Conservation (phyloP, 2,329 filamentous ascomycete species). For the Colletotrichum abscissum region DNA sequence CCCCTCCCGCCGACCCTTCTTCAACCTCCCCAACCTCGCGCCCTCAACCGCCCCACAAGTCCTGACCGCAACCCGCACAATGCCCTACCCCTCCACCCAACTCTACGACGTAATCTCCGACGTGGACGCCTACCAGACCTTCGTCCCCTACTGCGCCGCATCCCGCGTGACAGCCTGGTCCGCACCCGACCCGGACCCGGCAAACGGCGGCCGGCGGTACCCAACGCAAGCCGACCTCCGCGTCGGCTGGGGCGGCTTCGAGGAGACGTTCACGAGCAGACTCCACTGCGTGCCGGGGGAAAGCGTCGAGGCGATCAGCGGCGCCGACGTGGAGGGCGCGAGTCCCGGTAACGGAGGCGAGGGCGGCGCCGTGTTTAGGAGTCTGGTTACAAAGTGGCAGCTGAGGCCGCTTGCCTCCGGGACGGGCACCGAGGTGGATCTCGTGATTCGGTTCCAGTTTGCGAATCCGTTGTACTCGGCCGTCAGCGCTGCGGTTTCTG, state of each 20-base stretch:
- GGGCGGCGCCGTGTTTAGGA: conserved; percentile 69
- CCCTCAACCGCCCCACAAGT: conserved; percentile 60
- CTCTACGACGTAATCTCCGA: conserved; percentile 92
- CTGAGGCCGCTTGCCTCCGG: conserved; percentile 58
- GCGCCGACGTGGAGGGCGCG: conserved; percentile 58
- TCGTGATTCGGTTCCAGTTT: conserved; percentile 86
- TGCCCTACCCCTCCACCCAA: conserved; percentile 76
- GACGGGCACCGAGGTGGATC: conserved; percentile 73
- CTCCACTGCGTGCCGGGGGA: conserved; percentile 80
- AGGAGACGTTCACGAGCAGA: conserved; percentile 84
- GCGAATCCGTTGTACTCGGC: conserved; percentile 88
- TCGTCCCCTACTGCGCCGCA: conserved; percentile 90
- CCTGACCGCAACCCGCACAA: conserved; percentile 78
- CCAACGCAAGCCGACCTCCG: conserved; percentile 83
- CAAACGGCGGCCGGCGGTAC: conserved; percentile 59
- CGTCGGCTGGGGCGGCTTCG: conserved; percentile 86
- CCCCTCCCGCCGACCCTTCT: conserved; percentile 29
- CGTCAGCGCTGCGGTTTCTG: conserved; percentile 83
- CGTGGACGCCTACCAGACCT: conserved; percentile 83
- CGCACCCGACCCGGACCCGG: conserved; percentile 58
- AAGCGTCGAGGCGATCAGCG: conserved; percentile 82
- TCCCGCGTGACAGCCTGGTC: conserved; percentile 84
- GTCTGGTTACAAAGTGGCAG: conserved; percentile 77
- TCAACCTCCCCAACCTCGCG: conserved; percentile 38
- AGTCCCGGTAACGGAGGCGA: conserved; percentile 26